phyloP scores from a whole-genome alignment of 768 basidiomycete genomes.

The Boletus subcaerulescens region DNA sequence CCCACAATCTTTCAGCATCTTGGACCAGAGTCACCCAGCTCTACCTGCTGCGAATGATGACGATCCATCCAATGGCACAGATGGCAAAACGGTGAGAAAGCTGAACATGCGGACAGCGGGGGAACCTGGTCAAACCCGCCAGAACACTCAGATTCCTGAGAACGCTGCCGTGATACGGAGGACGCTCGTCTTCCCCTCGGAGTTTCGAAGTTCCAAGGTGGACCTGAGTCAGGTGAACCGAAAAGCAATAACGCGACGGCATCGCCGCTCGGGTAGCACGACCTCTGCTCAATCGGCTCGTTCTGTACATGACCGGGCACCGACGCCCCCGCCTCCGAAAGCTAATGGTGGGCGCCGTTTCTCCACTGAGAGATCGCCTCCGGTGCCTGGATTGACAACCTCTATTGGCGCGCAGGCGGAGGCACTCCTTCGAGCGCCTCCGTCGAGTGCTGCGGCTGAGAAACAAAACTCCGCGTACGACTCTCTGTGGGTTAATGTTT shows the following conservation, averaged over 20 bases:
- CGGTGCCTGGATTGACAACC: conserved; percentile 61
- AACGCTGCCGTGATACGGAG: conserved; percentile 61
- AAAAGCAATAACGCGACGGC: conserved; percentile 47
- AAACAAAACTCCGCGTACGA: conserved; percentile 73
- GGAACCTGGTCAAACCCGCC: conserved; percentile 25
- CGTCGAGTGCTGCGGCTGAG: conserved; percentile 46
- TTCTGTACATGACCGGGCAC: conserved; percentile 77
- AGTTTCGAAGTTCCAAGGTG: conserved; percentile 52
- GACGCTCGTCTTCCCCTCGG: conserved; percentile 77
- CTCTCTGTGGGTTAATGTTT: conserved; percentile 58
- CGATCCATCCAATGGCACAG: conserved; percentile 29
- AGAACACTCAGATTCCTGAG: conserved; percentile 36
- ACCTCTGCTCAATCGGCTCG: conserved; percentile 59
- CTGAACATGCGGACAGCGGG: conserved; percentile 20
- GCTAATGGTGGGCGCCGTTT: conserved; percentile 54
- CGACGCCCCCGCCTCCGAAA: conserved; percentile 82
- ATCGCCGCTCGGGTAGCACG: conserved; percentile 62
- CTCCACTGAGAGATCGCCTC: conserved; percentile 64
- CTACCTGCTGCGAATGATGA: conserved; percentile 27
- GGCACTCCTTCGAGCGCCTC: conserved; percentile 38
- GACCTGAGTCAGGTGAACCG: conserved; percentile 55
- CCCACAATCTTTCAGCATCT: conserved; percentile 8
- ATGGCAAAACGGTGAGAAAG: conserved; percentile 30
- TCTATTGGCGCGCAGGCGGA: conserved; percentile 44
- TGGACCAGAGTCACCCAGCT: conserved; percentile 16